Evolutionary conservation across 73 alveolate species (phyloP), one percentile per base, ranked within the genome.

Genomic region (Paramecium caudatum): DNA sequence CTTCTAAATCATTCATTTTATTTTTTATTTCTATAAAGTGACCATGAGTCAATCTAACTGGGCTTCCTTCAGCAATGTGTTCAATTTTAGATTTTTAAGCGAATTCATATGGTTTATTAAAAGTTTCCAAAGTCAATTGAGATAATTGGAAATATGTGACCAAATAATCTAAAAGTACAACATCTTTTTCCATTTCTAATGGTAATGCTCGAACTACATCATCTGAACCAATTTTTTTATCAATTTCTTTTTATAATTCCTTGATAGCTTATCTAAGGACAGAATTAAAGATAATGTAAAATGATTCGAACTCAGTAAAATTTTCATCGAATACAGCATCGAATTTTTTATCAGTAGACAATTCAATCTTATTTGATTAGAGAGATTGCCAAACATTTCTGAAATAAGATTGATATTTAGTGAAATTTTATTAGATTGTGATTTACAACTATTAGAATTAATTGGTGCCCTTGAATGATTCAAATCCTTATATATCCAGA

Each of bases 21-120:
- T 86, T 86, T 86, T 86, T 48, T 34, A 86, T 86, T 23, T 70
- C 82, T 1, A 39, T 39, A 61, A 63, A 86, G 41, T 86, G 93
- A 27, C 82, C 82, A 16, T 86, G 43, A 9, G 93, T 62, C 27
- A 86, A 25, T 55, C 74, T 36, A 19, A 86, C 93, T 12, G 93
- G 93, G 8, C 68, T 86, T 21, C 93, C 93, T 63, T 86, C 93
- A 8, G 93, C 93, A 37, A 86, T 86, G 27, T 86, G 78, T 78
- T 86, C 93, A 19, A 86, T 86, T 86, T 86, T 86, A 19, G 93
- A 86, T 13, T 62, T 39, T 10, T 50, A 45, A 9, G 93, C 93
- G 23, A 86, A 86, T 23, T 37, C 46, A 37, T 86, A 55, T 39
- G 62, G 84, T 12, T 86, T 30, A 25, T 86, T 63, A 15, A 86